Evolutionary conservation across 768 basidiomycete genomes (phyloP).

Genomic region (Cystofilobasidium capitatum): DNA sequence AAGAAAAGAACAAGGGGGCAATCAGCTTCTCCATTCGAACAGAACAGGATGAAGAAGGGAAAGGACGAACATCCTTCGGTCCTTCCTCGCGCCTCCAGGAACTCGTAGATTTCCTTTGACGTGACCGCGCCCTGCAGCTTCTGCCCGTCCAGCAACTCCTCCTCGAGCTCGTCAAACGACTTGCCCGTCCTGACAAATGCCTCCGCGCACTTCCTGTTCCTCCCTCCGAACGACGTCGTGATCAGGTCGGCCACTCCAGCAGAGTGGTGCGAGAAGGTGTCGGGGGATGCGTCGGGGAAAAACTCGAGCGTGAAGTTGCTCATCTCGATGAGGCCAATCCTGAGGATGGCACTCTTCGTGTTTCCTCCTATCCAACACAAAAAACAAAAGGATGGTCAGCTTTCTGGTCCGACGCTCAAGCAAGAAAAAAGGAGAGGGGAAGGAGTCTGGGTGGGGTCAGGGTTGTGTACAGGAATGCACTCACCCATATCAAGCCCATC

Average conservation of each 20-base stretch:
- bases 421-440: background rate
- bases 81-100: conserved; percentile 41
- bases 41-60: background rate
- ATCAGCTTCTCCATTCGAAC: background rate
- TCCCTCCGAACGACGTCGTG: conserved; percentile 41
- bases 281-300: conserved; percentile 42
- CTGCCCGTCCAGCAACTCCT: conserved; percentile 44
- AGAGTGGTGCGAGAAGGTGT: conserved; percentile 44
- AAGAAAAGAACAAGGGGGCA: background rate
- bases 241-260: conserved; percentile 46
- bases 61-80: conserved; percentile 31
- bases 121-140: conserved; percentile 45
- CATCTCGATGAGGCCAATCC: conserved; percentile 46
- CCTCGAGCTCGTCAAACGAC: conserved; percentile 43
- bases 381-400: no score
- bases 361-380: background rate
- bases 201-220: conserved; percentile 34
- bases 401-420: no score
- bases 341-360: conserved; percentile 44
- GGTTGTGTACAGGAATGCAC: background rate
- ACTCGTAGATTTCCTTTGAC: conserved; percentile 42
- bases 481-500: conserved; percentile 43
- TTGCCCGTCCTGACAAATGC: conserved; percentile 43
- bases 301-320: conserved; percentile 44
- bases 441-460: background rate